A percentile compares a stretch with the other conserved stretches of the same genome.
These are phyloP conservation scores for Metarhizium anisopliae DNA, from an alignment of 2,329 filamentous ascomycete species.

Conservation along the genomic window DNA sequence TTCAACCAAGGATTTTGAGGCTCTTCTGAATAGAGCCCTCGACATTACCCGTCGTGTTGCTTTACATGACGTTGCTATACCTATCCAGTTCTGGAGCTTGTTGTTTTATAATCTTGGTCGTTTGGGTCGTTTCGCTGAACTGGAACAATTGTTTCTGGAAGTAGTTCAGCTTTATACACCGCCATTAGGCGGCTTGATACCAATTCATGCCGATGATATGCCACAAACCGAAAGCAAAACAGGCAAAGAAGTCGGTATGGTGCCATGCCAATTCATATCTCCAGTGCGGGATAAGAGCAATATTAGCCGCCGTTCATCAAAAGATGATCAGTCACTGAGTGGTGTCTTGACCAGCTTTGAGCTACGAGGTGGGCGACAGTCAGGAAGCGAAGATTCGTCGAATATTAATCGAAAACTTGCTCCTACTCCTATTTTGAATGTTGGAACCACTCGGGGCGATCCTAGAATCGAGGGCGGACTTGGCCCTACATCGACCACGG, in stretches of 20 bases:
- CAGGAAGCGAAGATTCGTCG: neutral
- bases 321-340: neutral
- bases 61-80: slow-evolving; percentile 24
- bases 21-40: slow-evolving; percentile 21
- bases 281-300: neutral
- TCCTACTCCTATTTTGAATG: neutral
- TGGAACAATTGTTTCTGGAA: slow-evolving; percentile 34
- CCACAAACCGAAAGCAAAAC: slow-evolving; percentile 13
- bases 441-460: neutral
- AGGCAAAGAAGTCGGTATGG: neutral
- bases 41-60: slow-evolving; percentile 18
- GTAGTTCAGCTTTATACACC: slow-evolving; percentile 30
- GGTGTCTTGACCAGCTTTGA: neutral
- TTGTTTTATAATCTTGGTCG: slow-evolving; percentile 36
- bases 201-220: slow-evolving; percentile 35
- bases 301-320: too few species aligned
- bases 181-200: slow-evolving; percentile 24
- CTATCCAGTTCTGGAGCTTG: slow-evolving; percentile 31
- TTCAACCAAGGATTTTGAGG: slow-evolving; percentile 1
- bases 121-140: slow-evolving; percentile 32
- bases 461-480: neutral
- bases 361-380: neutral
- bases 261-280: neutral
- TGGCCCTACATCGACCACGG: neutral
- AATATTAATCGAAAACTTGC: neutral